Conservation (phyloP, 2,329 filamentous ascomycete genomes). For the Phialophora tarda region DNA sequence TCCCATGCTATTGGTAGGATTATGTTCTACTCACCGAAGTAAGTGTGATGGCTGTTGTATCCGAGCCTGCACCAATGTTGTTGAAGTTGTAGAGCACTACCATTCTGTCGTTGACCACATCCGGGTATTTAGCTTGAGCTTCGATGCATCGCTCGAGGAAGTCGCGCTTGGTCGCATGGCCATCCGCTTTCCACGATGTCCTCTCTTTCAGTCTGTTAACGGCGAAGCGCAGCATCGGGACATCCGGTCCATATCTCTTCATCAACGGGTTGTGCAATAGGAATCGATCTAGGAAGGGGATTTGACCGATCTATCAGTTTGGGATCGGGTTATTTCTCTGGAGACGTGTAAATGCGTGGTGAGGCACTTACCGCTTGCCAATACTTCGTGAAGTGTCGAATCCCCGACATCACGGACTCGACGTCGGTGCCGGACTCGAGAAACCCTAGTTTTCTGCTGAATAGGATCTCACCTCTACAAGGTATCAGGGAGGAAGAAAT, state of each 20-base stretch:
- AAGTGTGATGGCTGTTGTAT: conserved; percentile 34
- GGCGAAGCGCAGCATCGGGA: conserved; percentile 74
- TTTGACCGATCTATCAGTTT: conserved; percentile 30
- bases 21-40: conserved; percentile 20
- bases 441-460: conserved; percentile 43
- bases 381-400: conserved; percentile 38
- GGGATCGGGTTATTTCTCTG: background rate
- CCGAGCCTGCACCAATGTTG: conserved; percentile 34
- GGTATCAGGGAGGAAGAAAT: background rate
- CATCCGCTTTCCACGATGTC: conserved; percentile 44
- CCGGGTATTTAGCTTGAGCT: conserved; percentile 28
- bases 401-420: conserved; percentile 30
- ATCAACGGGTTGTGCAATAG: conserved; percentile 48
- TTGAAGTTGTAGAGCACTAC: conserved; percentile 27
- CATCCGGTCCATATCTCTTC: conserved; percentile 69
- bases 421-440: conserved; percentile 31
- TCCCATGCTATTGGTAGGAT: background rate
- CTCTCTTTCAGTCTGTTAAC: conserved; percentile 70
- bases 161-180: conserved; percentile 19
- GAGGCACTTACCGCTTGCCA: conserved; percentile 16
- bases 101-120: conserved; percentile 29
- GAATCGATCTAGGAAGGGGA: conserved; percentile 34
- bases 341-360: background rate
- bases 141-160: conserved; percentile 29
- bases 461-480: conserved; percentile 43